Percentiles rank a stretch among this genome's conserved stretches.
Conservation (phyloP, 2,329 filamentous ascomycete species). For the Aspergillus tamarii region DNA sequence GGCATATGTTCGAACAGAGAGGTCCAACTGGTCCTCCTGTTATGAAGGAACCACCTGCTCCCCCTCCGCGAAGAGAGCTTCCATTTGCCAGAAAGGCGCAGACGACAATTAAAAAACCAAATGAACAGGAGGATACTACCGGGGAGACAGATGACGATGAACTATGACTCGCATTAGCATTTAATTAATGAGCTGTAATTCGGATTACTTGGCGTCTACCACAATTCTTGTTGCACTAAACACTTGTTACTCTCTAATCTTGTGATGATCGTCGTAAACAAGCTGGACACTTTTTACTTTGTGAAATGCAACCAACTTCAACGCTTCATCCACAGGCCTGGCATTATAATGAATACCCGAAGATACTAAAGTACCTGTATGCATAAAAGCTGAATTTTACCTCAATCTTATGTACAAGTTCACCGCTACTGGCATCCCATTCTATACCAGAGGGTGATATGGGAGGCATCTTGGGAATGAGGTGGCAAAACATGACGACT, state of each 20-base stretch:
- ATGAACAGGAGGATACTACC: constrained; percentile 26
- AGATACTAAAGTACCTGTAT: constrained; percentile 4
- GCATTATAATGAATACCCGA: not conserved
- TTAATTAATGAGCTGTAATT: not conserved
- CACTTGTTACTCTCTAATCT: not conserved
- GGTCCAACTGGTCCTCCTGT: constrained; percentile 8
- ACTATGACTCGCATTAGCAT: constrained; percentile 26
- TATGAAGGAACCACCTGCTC: constrained; percentile 22
- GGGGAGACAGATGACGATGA: constrained; percentile 50
- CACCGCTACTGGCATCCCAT: constrained; percentile 30
- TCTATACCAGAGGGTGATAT: constrained; percentile 25
- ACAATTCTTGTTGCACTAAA: no score
- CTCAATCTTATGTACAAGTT: constrained; percentile 43
- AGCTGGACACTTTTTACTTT: not conserved
- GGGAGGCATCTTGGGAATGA: constrained; percentile 26
- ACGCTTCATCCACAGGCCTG: not conserved
- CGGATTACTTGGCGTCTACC: not conserved
- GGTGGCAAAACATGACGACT: constrained; percentile 26
- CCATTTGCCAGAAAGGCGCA: constrained; percentile 39
- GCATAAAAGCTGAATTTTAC: constrained; percentile 28
- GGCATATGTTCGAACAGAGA: constrained; percentile 2
- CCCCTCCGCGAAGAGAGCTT: constrained; percentile 47
- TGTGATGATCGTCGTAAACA: not conserved
- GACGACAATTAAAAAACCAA: constrained; percentile 10
- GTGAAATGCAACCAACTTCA: not conserved